Evolutionary conservation across 164 flowering plant species (phyloP).

Genomic region (Stephania cephalantha): DNA sequence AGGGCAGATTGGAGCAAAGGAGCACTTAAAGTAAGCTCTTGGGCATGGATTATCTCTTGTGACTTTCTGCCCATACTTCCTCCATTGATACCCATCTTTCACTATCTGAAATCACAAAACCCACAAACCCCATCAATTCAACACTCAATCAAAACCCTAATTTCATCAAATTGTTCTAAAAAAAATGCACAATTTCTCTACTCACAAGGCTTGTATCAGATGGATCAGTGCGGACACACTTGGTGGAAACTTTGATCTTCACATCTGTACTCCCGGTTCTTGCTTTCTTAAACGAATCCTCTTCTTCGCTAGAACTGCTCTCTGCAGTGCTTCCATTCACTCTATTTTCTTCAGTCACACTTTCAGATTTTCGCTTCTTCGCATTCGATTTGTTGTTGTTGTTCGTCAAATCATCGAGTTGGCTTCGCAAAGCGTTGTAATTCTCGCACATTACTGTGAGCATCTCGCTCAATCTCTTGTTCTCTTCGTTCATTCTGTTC

Average conservation of each 20-base stretch:
- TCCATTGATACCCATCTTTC: constrained; percentile 33
- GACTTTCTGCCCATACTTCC: constrained; percentile 29
- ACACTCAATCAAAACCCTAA: not conserved
- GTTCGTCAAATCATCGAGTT: constrained; percentile 27
- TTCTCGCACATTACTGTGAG: constrained; percentile 27
- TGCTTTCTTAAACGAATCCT: constrained; percentile 36
- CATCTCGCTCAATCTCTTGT: constrained; percentile 41
- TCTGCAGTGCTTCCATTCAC: constrained; percentile 18
- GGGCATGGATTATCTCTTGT: constrained; percentile 29
- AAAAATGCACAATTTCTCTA: not conserved
- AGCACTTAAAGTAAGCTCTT: constrained; percentile 28
- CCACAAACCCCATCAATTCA: not conserved
- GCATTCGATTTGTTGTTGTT: constrained; percentile 23
- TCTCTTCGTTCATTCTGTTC: constrained; percentile 33
- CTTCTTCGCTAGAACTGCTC: constrained; percentile 56
- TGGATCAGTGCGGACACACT: constrained; percentile 34
- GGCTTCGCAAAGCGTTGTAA: constrained; percentile 33
- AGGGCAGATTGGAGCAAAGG: constrained; percentile 28
- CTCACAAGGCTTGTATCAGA: constrained; percentile 64
- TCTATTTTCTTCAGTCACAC: constrained; percentile 10
- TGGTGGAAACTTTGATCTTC: constrained; percentile 29
- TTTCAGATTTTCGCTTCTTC: constrained; percentile 27
- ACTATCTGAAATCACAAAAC: constrained; percentile 15
- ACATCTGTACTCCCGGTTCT: constrained; percentile 3
- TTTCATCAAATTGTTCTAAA: no score